phyloP scores from a whole-genome alignment of 2,329 filamentous ascomycete genomes.

The Xylaria sp. region DNA sequence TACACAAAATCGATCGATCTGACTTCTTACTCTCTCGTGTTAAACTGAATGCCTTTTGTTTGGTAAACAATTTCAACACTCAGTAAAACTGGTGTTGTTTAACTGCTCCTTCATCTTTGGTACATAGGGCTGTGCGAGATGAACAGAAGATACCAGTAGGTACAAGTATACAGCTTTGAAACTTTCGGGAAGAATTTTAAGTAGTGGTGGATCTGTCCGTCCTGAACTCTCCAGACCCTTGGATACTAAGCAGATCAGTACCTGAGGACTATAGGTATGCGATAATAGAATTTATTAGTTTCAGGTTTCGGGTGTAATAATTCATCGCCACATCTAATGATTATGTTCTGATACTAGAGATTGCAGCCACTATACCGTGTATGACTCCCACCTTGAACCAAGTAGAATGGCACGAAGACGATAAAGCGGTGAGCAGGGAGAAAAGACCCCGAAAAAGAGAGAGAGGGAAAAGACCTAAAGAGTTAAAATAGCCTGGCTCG shows the following conservation, averaged over 20 bases:
- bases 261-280: not conserved
- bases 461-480: constrained; percentile 4
- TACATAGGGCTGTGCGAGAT: not conserved
- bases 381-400: not conserved
- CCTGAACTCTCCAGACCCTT: constrained; percentile 30
- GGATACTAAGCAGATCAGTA: constrained; percentile 10
- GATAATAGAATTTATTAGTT: not conserved
- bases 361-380: not conserved
- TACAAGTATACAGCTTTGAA: constrained; percentile 10
- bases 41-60: not conserved
- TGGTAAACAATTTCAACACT: not conserved
- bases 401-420: not conserved
- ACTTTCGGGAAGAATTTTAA: constrained; percentile 12
- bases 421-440: constrained; percentile 33
- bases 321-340: not conserved
- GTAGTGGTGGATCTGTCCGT: constrained; percentile 19
- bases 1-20: not conserved
- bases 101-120: not conserved
- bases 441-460: not conserved
- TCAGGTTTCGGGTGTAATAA: not conserved
- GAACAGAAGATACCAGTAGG: not conserved
- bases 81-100: not conserved
- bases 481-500: constrained; percentile 10
- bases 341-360: not conserved
- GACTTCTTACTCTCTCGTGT: not conserved